Percentiles rank a stretch among this genome's conserved stretches.
Conservation (phyloP, 768 basidiomycete species). For the Lactarius trivialis region DNA sequence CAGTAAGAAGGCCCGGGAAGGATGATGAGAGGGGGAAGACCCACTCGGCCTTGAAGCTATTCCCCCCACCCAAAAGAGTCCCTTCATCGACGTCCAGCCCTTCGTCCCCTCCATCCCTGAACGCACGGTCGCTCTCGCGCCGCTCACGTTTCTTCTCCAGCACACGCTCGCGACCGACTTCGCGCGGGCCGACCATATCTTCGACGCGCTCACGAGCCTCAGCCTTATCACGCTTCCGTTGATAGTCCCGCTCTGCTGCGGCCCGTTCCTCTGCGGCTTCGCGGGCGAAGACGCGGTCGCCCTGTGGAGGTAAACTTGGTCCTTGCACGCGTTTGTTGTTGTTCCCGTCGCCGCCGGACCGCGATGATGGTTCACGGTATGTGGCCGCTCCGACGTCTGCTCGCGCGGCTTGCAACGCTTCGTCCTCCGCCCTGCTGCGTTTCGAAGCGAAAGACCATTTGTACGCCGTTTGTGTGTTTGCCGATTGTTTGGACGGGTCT, state of each 20-base stretch:
- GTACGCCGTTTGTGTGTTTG: slow-evolving; percentile 71
- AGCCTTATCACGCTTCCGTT: slow-evolving; percentile 60
- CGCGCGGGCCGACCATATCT: slow-evolving; percentile 73
- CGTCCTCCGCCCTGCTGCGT: slow-evolving; percentile 47
- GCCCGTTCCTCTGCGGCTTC: slow-evolving; percentile 52
- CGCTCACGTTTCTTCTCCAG: slow-evolving; percentile 78
- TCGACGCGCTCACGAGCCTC: slow-evolving; percentile 67
- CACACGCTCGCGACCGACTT: slow-evolving; percentile 76
- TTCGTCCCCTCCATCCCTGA: slow-evolving; percentile 67
- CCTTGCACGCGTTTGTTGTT: slow-evolving; percentile 50
- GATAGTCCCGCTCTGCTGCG: slow-evolving; percentile 45
- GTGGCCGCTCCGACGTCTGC: slow-evolving; percentile 50
- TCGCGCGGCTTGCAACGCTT: slow-evolving; percentile 52
- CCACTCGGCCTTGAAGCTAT: slow-evolving; percentile 76
- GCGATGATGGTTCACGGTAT: slow-evolving; percentile 26
- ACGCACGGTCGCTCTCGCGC: slow-evolving; percentile 63
- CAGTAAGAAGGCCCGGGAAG: neutral
- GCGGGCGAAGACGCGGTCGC: slow-evolving; percentile 62
- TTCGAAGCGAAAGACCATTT: slow-evolving; percentile 85
- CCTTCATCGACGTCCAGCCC: slow-evolving; percentile 76
- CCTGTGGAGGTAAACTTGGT: slow-evolving; percentile 60
- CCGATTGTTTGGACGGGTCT: slow-evolving; percentile 45
- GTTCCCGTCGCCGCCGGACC: slow-evolving; percentile 18
- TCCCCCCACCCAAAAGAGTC: slow-evolving; percentile 74
- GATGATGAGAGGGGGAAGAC: slow-evolving; percentile 23